phyloP scores from a whole-genome alignment of 2,329 filamentous ascomycete species.

The Curvularia lunata region DNA sequence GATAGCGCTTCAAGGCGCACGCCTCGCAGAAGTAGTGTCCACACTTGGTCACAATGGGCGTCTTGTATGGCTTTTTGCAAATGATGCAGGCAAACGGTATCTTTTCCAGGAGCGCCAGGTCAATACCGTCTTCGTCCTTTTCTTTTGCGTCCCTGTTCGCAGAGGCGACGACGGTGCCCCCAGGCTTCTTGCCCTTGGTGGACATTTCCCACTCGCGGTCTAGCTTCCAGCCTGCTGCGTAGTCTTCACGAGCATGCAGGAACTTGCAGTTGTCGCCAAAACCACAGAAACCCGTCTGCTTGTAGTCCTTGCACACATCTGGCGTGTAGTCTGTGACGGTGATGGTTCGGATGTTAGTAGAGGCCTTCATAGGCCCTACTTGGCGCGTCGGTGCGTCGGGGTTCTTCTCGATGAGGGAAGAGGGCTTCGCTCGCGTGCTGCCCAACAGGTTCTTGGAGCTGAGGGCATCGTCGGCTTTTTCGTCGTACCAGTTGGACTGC shows the following conservation, averaged over 20 bases:
- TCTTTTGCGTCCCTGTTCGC: conserved; percentile 57
- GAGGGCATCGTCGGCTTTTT: conserved; percentile 61
- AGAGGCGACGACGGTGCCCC: conserved; percentile 61
- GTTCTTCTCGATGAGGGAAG: conserved; percentile 77
- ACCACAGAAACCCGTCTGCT: conserved; percentile 70
- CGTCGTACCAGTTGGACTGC: conserved; percentile 86
- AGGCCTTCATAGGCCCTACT: conserved; percentile 85
- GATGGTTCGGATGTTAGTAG: conserved; percentile 88
- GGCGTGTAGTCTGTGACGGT: conserved; percentile 90
- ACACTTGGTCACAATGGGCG: conserved; percentile 85
- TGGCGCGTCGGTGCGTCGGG: conserved; percentile 71
- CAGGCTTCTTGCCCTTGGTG: conserved; percentile 66
- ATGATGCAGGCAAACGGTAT: conserved; percentile 92
- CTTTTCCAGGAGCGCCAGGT: conserved; percentile 76
- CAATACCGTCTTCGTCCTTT: conserved; percentile 61
- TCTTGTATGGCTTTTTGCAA: conserved; percentile 78
- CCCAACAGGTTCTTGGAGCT: conserved; percentile 65
- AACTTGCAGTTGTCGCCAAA: conserved; percentile 85
- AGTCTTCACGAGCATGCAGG: conserved; percentile 76
- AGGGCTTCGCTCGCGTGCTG: conserved; percentile 56
- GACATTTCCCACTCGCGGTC: conserved; percentile 92
- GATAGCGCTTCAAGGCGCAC: conserved; percentile 85
- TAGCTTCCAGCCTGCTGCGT: conserved; percentile 93
- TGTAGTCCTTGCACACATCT: conserved; percentile 95
- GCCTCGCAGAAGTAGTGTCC: conserved; percentile 95